Evolutionary conservation across 202 grass and related monocot genomes (phyloP), one percentile per base, ranked within the genome.

Genomic region (Brachypodium distachyon): DNA sequence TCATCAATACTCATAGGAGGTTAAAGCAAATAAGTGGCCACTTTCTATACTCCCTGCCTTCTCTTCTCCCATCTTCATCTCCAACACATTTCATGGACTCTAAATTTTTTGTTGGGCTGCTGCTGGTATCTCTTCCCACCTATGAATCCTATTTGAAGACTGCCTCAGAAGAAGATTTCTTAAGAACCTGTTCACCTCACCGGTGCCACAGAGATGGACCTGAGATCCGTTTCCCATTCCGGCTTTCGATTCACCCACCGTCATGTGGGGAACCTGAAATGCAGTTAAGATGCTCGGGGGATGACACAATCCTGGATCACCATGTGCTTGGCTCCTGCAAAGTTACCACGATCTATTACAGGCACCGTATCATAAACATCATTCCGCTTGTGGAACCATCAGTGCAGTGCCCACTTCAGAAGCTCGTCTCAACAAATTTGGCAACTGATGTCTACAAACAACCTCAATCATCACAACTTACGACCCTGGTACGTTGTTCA

Each of bases 271-370:
- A 25, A 2, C 29, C 28, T 44, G 80, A 75, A 12, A 74, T 83
- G 80, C 16, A 61, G 42, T 71, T 88, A 43, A 68, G 67, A 1
- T 88, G 80, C 60, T 83, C 36, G 16, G 80, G 68, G 12, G 55
- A 37, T 61, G 58, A 61, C 58, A 37, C n/a, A 19, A 37, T 61
- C 58, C 32, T 61, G 58, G 58, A 61, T 39, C 67, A 67, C 19
- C 80, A 25, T 21, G 54, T 22, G 42, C 50, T 73, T 22, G 85
- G 80, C 32, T 2, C 57, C 12, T 66, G 70, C 47, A 87, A 79
- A 61, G 74, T 83, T 4, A 71, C 40, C 1, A 10, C 17, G 3
- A 83, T 87, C 23, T 18, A 60, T 50, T 87, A 87, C 19, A 14
- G 2, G 4, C 5, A 32, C 10, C 42, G 18, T 40, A 9, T 39